Evolutionary conservation across 1,284 basidiomycete genomes (phyloP), one percentile per base, ranked within the genome.

Genomic region (Tylopilus orsonianus): DNA sequence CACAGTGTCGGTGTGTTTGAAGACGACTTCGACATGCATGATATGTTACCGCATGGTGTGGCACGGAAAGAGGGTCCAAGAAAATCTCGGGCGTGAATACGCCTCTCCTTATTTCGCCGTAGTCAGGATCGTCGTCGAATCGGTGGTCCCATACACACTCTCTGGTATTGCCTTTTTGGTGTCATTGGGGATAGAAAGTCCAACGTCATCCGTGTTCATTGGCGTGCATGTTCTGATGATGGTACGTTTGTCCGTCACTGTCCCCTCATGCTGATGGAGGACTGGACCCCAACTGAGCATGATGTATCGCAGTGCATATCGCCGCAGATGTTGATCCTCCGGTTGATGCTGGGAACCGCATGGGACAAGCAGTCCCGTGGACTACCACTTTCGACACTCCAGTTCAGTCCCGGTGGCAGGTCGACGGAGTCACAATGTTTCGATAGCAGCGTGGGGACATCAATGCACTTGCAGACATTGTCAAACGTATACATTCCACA

Each of bases 251-350:
- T 10, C 10, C n/a, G n/a, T n/a, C n/a, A 5, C 26, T 27, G 5
- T 27, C 10, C 26, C 10, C 5, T n/a, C n/a, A n/a, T 27, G 10
- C 5, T 5, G 26, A 27, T 10, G 10, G 26, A 6, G 26, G 10
- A 10, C 26, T 27, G 26, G 10, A 10, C 5, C 26, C 10, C 26
- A 13, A 5, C 35, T 40, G 30, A 22, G 9, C 9, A 6, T 12
- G 27, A 24, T 8, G n/a, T n/a, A n/a, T n/a, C n/a, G n/a, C 27
- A 60, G 59, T 59, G 50, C 27, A 53, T 60, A 49, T 61, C 59
- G 16, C 50, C 59, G 1, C 59, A 59, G 29, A 57, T 61, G 46
- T 24, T 59, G 12, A 52, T 60, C 32, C 42, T 59, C 22, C 47
- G 54, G 2, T 46, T 59, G 29, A 42, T 41, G n/a, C 20, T 27